Evolutionary conservation across 768 basidiomycete species (phyloP), one percentile per base, ranked within the genome.

Genomic region (Cyathus striatus): DNA sequence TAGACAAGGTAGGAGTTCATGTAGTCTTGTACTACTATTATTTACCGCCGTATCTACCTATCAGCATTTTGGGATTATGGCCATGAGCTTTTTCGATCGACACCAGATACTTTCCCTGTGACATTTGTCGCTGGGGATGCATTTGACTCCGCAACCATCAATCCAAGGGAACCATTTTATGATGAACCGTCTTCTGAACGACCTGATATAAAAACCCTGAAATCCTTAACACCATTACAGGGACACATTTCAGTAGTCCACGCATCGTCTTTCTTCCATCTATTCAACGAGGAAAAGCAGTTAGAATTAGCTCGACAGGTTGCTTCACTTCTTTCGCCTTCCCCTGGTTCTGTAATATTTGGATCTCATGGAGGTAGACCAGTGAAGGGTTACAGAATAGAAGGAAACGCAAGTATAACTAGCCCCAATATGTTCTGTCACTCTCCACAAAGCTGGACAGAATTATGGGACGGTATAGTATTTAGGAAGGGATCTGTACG

Each of bases 31-130:
- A n/a, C n/a, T n/a, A n/a, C n/a, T n/a, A n/a, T n/a, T n/a, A n/a
- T 9, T 18, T 36, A 12, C 7, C 35, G 7, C 7, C 7, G 35
- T 9, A 7, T 40, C 22, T 16, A 23, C 10, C 20, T 36, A 12
- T 14, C 43, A 83, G 81, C 62, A 7, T 78, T 79, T 47, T 84
- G 81, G 81, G 66, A 76, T 4, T 63, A 73, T 3, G 83, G 83
- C 1, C 81, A 85, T 47, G 64, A 74, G 33, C 64, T 86, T 13
- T 86, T 83, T 61, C 68, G 57, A 39, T 68, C 74, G 3, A 76
- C 65, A 0, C 69, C 73, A 0, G 60, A 70, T 27, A 65, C 70
- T 0, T 83, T 79, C 57, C 75, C 78, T 1, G 76, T 68, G 0
- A 56, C 63, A 0, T 85, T 86, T 53, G 41, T 85, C 13, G 58